Evolutionary conservation across 2,329 filamentous ascomycete genomes (phyloP).

Genomic region (Elsinoe arachidis): DNA sequence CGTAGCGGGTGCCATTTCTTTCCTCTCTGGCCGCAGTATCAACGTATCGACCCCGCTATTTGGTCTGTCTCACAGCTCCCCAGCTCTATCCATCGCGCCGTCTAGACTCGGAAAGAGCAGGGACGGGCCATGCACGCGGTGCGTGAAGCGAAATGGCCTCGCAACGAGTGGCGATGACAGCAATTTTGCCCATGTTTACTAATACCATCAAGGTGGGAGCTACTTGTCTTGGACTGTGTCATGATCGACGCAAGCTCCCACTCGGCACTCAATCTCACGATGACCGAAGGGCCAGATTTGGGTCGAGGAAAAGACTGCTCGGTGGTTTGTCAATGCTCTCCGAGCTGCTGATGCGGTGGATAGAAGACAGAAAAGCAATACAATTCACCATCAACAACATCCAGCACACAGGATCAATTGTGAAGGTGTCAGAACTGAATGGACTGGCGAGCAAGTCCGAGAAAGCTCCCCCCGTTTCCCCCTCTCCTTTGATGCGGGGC

Average conservation of each 20-base stretch:
- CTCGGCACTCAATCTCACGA: conserved; percentile 6
- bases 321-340: too few species aligned
- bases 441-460: too few species aligned
- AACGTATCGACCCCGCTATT: not conserved
- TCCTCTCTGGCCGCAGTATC: too few species aligned
- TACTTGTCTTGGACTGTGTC: conserved; percentile 1
- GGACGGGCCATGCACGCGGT: not conserved
- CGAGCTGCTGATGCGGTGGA: not conserved
- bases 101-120: conserved; percentile 8
- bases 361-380: too few species aligned
- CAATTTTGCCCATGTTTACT: not conserved
- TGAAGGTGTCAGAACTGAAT: too few species aligned
- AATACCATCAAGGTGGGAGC: not conserved
- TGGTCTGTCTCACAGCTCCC: not conserved
- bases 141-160: not conserved
- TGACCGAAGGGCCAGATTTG: conserved; percentile 1
- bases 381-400: too few species aligned
- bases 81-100: not conserved
- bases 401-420: too few species aligned
- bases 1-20: conserved; percentile 1
- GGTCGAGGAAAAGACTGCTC: too few species aligned
- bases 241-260: not conserved
- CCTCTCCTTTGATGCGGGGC: not conserved
- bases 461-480: not conserved
- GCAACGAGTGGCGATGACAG: not conserved